phyloP scores from a whole-genome alignment of 257 asterid species.

The Scutellaria barbata region DNA sequence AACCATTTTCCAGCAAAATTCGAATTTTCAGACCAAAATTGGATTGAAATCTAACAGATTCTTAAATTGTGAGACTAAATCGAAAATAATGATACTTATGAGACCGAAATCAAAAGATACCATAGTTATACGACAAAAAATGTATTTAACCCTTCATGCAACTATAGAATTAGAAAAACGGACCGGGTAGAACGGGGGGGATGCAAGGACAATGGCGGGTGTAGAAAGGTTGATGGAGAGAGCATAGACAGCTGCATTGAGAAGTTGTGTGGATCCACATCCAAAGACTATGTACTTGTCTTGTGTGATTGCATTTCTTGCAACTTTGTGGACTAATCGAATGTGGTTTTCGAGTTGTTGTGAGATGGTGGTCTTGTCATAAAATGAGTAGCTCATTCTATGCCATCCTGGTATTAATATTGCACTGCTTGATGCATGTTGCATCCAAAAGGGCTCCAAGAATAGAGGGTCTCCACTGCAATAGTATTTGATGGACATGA shows the following conservation, averaged over 20 bases:
- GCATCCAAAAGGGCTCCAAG: slow-evolving; percentile 60
- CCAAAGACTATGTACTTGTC: slow-evolving; percentile 65
- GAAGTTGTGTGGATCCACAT: slow-evolving; percentile 72
- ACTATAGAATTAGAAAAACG: neutral
- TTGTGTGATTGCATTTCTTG: slow-evolving; percentile 58
- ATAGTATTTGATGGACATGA: neutral
- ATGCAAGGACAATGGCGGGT: slow-evolving; percentile 59
- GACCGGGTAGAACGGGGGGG: slow-evolving; percentile 63
- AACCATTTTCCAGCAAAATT: no score
- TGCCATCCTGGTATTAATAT: slow-evolving; percentile 76
- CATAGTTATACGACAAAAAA: no score
- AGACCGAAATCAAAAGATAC: no score
- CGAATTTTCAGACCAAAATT: no score
- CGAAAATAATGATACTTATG: no score
- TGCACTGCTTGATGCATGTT: slow-evolving; percentile 60
- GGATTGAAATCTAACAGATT: no score
- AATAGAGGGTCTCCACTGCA: slow-evolving; percentile 63
- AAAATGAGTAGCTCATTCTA: slow-evolving; percentile 64
- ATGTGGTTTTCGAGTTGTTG: slow-evolving; percentile 49
- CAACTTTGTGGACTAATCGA: slow-evolving; percentile 46
- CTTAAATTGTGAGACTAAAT: no score
- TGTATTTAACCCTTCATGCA: no score
- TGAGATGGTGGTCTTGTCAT: slow-evolving; percentile 41
- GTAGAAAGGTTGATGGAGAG: slow-evolving; percentile 61
- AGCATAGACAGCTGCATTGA: slow-evolving; percentile 72